phyloP scores from a whole-genome alignment of 2,329 filamentous ascomycete species.

The Gaeumannomyces tritici region DNA sequence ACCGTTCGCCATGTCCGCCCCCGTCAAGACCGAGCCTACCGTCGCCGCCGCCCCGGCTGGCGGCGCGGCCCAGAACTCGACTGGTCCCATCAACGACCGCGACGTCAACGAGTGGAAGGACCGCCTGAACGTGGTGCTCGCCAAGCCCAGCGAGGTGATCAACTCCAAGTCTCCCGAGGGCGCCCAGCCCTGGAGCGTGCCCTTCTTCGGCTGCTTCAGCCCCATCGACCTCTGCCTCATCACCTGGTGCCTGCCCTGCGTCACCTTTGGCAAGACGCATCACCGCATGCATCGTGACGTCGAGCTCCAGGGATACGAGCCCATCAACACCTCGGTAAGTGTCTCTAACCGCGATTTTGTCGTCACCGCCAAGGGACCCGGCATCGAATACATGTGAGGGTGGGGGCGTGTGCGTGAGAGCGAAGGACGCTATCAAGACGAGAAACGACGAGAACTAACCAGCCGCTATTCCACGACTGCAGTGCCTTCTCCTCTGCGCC shows the following conservation, averaged over 20 bases:
- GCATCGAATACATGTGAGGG: neutral
- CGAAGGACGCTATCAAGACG: neutral
- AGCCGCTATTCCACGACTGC: no score
- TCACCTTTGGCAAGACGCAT: slow-evolving; percentile 38
- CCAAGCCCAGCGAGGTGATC: slow-evolving; percentile 29
- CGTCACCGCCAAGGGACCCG: no score
- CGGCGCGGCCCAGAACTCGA: neutral
- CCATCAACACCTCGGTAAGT: slow-evolving; percentile 35
- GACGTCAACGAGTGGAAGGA: slow-evolving; percentile 34
- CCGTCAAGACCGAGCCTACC: neutral
- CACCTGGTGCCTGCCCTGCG: slow-evolving; percentile 34
- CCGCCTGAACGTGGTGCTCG: slow-evolving; percentile 31
- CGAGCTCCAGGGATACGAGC: slow-evolving; percentile 32
- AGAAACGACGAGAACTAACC: neutral
- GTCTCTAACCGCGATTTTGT: no score
- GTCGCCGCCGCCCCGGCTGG: neutral
- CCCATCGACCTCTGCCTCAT: slow-evolving; percentile 34
- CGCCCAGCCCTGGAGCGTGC: slow-evolving; percentile 26
- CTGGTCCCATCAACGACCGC: slow-evolving; percentile 28
- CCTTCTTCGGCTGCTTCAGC: slow-evolving; percentile 34
- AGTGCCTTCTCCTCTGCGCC: slow-evolving; percentile 34
- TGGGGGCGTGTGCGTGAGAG: no score
- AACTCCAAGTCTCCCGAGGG: slow-evolving; percentile 28
- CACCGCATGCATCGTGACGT: slow-evolving; percentile 31
- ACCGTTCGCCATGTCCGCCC: slow-evolving; percentile 6